Conservation (phyloP, 139 green algal genomes). For the Pleodorina starrii region DNA sequence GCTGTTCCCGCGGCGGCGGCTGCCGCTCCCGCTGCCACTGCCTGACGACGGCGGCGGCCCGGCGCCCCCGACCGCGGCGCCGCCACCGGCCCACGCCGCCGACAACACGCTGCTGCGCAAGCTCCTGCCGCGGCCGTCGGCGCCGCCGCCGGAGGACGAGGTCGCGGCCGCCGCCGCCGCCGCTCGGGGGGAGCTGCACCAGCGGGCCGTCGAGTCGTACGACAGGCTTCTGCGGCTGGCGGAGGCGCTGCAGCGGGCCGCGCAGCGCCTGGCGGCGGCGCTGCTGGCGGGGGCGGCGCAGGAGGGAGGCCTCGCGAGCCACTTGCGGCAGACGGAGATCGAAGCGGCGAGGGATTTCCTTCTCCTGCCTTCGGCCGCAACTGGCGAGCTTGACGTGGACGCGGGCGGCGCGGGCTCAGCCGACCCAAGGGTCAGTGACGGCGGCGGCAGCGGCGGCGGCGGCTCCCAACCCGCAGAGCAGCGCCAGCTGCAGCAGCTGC, state of each 20-base stretch:
- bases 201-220: not conserved
- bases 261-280: not conserved
- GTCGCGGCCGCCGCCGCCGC: not conserved
- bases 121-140: not conserved
- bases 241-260: not conserved
- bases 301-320: conserved; percentile 4
- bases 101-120: conserved; percentile 21
- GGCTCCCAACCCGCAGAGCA: not conserved
- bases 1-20: not conserved
- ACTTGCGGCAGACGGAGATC: not conserved
- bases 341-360: not conserved
- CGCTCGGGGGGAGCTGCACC: not conserved
- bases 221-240: not conserved
- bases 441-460: not conserved
- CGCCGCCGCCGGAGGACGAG: not conserved
- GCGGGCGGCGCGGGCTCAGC: not conserved
- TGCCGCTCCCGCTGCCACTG: not conserved
- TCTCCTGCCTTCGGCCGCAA: too few species aligned
- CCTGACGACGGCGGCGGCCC: not conserved
- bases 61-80: not conserved
- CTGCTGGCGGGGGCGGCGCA: not conserved
- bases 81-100: not conserved
- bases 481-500: not conserved
- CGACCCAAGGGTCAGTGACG: not conserved
- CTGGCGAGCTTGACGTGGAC: too few species aligned